A percentile compares a stretch with the other conserved stretches of the same genome.
Evolutionary conservation across 2,329 filamentous ascomycete species (phyloP).

Genomic region (Aspergillus transmontanensis): DNA sequence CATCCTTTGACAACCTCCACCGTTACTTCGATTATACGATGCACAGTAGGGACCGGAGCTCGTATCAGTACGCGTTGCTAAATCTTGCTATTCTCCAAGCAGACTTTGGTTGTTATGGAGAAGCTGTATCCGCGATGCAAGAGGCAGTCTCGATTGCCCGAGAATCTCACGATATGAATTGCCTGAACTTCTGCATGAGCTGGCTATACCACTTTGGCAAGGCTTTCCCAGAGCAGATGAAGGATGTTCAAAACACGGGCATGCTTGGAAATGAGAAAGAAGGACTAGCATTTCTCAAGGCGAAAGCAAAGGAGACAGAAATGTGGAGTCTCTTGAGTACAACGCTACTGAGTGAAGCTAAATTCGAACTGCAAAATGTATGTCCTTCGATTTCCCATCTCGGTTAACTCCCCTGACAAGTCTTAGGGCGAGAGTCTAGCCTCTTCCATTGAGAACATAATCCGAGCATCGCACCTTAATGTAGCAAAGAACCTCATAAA

Average conservation of each 20-base stretch:
- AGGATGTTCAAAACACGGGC: conserved; percentile 68
- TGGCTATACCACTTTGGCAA: conserved; percentile 97
- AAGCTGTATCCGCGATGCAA: conserved; percentile 91
- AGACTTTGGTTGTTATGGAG: conserved; percentile 87
- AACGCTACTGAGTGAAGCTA: conserved; percentile 82
- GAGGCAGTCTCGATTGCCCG: conserved; percentile 93
- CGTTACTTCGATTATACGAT: conserved; percentile 97
- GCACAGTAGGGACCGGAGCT: conserved; percentile 77
- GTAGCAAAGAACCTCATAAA: conserved; percentile 73
- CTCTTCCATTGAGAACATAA: conserved; percentile 72
- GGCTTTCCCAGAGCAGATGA: conserved; percentile 75
- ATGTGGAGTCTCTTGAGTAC: conserved; percentile 86
- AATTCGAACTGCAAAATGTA: conserved; percentile 73
- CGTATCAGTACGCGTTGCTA: conserved; percentile 93
- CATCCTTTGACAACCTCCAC: conserved; percentile 87
- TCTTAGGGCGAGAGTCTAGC: conserved; percentile 58
- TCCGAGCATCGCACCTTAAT: conserved; percentile 80
- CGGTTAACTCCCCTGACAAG: conserved; percentile 19
- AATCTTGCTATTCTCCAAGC: conserved; percentile 92
- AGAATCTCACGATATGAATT: conserved; percentile 89
- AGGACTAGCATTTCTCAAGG: conserved; percentile 78
- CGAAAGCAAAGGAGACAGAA: conserved; percentile 80
- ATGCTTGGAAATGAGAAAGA: conserved; percentile 79
- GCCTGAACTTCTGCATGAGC: conserved; percentile 91
- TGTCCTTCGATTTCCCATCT: conserved; percentile 38